Conservation (phyloP, 1,284 basidiomycete genomes). For the Sporisorium reilianum region DNA sequence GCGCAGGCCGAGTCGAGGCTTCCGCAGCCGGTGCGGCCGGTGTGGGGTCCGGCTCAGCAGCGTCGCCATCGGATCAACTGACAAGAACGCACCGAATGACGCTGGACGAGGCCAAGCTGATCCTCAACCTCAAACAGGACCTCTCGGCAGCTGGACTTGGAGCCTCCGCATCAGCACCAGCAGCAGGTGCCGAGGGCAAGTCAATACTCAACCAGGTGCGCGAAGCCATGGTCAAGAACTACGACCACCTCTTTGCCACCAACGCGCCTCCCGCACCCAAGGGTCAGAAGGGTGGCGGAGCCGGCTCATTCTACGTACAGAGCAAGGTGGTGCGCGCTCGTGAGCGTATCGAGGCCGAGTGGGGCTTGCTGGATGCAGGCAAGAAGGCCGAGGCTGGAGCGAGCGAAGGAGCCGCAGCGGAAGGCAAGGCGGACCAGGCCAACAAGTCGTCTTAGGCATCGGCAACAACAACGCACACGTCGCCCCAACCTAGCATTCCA, state of each 20-base stretch:
- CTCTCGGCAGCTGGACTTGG: slow-evolving; percentile 39
- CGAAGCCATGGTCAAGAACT: slow-evolving; percentile 74
- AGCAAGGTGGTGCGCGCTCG: slow-evolving; percentile 94
- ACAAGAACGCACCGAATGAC: slow-evolving; percentile 89
- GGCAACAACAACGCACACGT: neutral
- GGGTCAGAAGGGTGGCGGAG: slow-evolving; percentile 64
- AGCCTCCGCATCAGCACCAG: slow-evolving; percentile 19
- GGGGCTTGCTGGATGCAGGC: slow-evolving; percentile 53
- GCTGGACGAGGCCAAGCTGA: slow-evolving; percentile 91
- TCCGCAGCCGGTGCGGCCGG: slow-evolving; percentile 78
- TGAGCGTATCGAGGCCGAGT: slow-evolving; percentile 91
- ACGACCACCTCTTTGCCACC: slow-evolving; percentile 92
- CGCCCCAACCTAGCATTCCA: slow-evolving; percentile 7
- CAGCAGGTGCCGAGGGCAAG: slow-evolving; percentile 32
- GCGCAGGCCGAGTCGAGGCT: slow-evolving; percentile 78
- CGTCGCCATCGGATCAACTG: slow-evolving; percentile 59
- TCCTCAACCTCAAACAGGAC: slow-evolving; percentile 87
- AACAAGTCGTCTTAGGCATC: slow-evolving; percentile 19
- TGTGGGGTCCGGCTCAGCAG: slow-evolving; percentile 64
- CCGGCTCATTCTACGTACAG: slow-evolving; percentile 79
- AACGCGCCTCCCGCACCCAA: slow-evolving; percentile 73
- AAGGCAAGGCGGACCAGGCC: slow-evolving; percentile 25
- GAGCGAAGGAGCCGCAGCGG: slow-evolving; percentile 13
- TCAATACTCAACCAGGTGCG: slow-evolving; percentile 50
- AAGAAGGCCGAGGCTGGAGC: slow-evolving; percentile 36